Evolutionary conservation across 1,284 basidiomycete species (phyloP), one percentile per base, ranked within the genome.

Genomic region (Sporisorium reilianum): DNA sequence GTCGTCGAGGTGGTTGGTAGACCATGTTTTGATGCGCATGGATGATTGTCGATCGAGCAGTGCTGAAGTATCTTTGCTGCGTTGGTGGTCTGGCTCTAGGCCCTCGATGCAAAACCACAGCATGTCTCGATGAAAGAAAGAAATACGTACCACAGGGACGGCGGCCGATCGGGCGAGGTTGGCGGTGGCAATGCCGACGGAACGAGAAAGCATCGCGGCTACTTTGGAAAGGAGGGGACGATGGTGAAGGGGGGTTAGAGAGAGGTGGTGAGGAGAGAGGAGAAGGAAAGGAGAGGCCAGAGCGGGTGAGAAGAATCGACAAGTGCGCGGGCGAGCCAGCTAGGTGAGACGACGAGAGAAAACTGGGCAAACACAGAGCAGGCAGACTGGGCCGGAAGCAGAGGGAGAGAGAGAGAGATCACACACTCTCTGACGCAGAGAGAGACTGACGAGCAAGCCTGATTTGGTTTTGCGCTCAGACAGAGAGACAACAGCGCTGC

Each of bases 131-230:
- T 41, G 49, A 42, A 20, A 32, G 38, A 25, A 54, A 40, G 48
- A 28, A 30, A 67, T 61, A 80, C 80, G 66, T 78, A 81, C 80
- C 74, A 80, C 71, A 52, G 79, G 72, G 64, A 69, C 66, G 56
- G 67, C 73, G 64, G 80, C 77, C 70, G 79, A 75, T 64, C 79
- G 79, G 65, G 80, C 79, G 69, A 82, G 73, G 75, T 82, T 81
- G 74, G 78, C 80, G 69, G 80, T 75, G 66, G 80, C 78, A 74
- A 81, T 72, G 74, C 80, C 80, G 57, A 78, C 74, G 64, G 79
- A 79, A 57, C 80, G 77, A 80, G 80, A 76, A 65, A 82, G 78
- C 80, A 82, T 82, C 68, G 75, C 72, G 73, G 66, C 68, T 63
- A 71, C 46, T 61, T 57, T 57, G 18, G 18, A 36, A 56, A 48